Evolutionary conservation across 768 basidiomycete genomes (phyloP), one percentile per base, ranked within the genome.

Genomic region (Holtermannia corniformis): DNA sequence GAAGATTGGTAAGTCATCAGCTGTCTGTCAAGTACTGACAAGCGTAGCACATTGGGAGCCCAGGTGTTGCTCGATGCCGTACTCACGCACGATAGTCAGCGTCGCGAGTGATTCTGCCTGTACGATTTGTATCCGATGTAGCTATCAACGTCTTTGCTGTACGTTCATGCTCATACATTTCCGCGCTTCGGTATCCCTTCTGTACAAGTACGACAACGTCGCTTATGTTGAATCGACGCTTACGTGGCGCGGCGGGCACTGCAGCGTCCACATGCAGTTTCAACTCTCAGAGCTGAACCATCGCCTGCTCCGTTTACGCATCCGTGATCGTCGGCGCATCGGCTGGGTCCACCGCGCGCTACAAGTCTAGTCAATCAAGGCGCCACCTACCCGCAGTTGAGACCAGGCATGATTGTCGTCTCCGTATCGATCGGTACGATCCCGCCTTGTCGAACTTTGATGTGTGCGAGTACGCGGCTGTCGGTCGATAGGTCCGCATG

Each of bases 1-100:
- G 51, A 52, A 20, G 51, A 57, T 20, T 37, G 32, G 32, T 37
- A 16, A 37, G 32, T 37, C 16, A 7, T 37, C n/a, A n/a, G n/a
- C n/a, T n/a, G n/a, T n/a, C n/a, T n/a, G n/a, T n/a, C n/a, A n/a
- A n/a, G n/a, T n/a, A n/a, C n/a, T 37, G 32, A 37, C 32, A 7
- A 7, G 32, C n/a, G 16, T 37, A 37, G 32, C 32, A 37, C 32
- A 37, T 16, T 37, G 10, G 32, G 32, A 37, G 32, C 32, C 16
- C 32, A 37, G 32, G 32, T 37, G 10, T 16, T 37, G 7, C 32
- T 37, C 32, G 32, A 37, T 16, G 32, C 32, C 32, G 32, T 37
- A 7, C 7, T 37, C 10, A 7, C 32, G 10, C 16, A 7, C 16
- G 32, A 37, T 16, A 37, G 32, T 16, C 7, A 37, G 32, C 32